phyloP scores from a whole-genome alignment of 805 yeast genomes.

The Metschnikowia drakensbergensis region DNA sequence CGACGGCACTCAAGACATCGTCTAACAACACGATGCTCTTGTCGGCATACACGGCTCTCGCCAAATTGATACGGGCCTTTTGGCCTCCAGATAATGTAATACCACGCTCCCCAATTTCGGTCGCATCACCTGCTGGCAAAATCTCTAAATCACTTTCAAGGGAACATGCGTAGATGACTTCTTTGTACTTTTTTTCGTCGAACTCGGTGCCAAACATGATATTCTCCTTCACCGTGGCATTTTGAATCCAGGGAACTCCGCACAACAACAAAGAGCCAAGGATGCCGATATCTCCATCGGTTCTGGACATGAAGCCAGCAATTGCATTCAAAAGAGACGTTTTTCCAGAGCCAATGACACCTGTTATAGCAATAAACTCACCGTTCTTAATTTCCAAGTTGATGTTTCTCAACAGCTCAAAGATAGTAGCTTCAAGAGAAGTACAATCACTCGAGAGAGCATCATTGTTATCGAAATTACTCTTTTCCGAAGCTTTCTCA shows the following conservation, averaged over 20 bases:
- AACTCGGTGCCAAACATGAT: conserved; percentile 62
- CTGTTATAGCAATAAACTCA: conserved; percentile 74
- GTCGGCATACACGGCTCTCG: conserved; percentile 72
- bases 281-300: conserved; percentile 47
- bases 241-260: conserved; percentile 84
- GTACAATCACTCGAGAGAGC: neutral
- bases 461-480: neutral
- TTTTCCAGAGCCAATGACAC: conserved; percentile 81
- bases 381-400: conserved; percentile 54
- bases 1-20: conserved; percentile 82
- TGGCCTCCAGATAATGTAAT: conserved; percentile 88
- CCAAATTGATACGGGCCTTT: conserved; percentile 75
- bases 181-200: conserved; percentile 48
- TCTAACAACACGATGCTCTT: conserved; percentile 67
- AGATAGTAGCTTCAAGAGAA: conserved; percentile 24
- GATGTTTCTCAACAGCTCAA: conserved; percentile 48
- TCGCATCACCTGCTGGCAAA: conserved; percentile 69
- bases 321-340: conserved; percentile 68
- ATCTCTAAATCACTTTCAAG: conserved; percentile 59
- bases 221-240: conserved; percentile 72
- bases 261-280: conserved; percentile 50
- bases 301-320: conserved; percentile 64
- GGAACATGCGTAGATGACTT: conserved; percentile 62
- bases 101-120: conserved; percentile 85
- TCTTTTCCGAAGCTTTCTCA: conserved; percentile 5